phyloP scores from a whole-genome alignment of 768 basidiomycete genomes.

The Gloeophyllum trabeum region DNA sequence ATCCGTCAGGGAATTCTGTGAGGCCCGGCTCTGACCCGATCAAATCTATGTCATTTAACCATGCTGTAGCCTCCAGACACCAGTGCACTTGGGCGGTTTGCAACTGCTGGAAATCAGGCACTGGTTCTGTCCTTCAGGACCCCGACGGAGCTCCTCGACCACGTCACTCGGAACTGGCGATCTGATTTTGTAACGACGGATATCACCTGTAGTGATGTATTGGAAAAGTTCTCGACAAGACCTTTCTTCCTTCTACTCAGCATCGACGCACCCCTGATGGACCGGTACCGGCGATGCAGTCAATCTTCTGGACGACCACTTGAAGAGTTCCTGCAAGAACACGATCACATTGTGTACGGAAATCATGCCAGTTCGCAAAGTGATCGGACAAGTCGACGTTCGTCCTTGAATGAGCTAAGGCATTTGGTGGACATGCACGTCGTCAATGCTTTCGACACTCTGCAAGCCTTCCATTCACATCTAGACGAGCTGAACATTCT shows the following conservation, averaged over 20 bases:
- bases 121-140: conserved; percentile 32
- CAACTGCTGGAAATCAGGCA: too few relatives aligned
- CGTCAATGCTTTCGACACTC: conserved; percentile 47
- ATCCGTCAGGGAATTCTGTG: too few relatives aligned
- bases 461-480: conserved; percentile 45
- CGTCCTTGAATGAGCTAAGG: conserved; percentile 15
- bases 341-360: conserved; percentile 68
- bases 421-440: conserved; percentile 51
- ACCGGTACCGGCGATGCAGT: conserved; percentile 51
- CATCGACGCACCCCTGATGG: conserved; percentile 72
- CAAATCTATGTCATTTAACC: conserved; percentile 14
- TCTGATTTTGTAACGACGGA: conserved; percentile 74
- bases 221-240: conserved; percentile 67
- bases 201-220: conserved; percentile 37
- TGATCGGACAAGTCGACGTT: not conserved
- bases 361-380: conserved; percentile 1
- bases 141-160: conserved; percentile 57
- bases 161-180: conserved; percentile 77
- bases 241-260: conserved; percentile 85
- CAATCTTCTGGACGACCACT: conserved; percentile 36
- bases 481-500: conserved; percentile 60
- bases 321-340: conserved; percentile 60
- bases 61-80: conserved; percentile 9
- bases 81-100: too few relatives aligned
- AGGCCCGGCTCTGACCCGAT: too few relatives aligned